Conservation (phyloP, 768 basidiomycete genomes). For the Polyporus arcularius region DNA sequence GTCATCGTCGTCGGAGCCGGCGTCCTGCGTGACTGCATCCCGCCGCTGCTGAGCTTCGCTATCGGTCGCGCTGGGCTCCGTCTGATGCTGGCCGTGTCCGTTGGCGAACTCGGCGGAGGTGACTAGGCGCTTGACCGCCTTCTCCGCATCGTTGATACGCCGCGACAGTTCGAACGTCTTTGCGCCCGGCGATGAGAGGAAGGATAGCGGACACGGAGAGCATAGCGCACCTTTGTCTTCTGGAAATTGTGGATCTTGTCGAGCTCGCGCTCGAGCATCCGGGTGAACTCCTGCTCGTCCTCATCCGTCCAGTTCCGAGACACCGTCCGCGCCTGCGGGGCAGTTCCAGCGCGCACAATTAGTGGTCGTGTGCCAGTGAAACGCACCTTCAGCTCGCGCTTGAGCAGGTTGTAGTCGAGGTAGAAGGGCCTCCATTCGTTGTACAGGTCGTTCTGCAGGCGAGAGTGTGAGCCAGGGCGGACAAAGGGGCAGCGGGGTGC, state of each 20-base stretch:
- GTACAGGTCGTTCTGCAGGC: conserved; percentile 73
- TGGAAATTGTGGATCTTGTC: conserved; percentile 96
- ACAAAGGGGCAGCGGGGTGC: conserved; percentile 20
- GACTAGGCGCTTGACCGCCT: conserved; percentile 78
- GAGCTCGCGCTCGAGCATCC: conserved; percentile 79
- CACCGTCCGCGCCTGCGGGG: conserved; percentile 50
- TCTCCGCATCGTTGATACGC: conserved; percentile 82
- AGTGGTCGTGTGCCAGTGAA: conserved; percentile 13
- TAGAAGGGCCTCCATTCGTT: conserved; percentile 91
- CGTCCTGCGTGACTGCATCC: conserved; percentile 55
- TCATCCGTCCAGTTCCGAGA: conserved; percentile 65
- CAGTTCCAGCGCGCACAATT: not conserved
- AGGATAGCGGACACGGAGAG: not conserved
- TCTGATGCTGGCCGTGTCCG: conserved; percentile 14
- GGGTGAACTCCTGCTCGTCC: conserved; percentile 83
- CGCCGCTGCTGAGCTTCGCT: conserved; percentile 56
- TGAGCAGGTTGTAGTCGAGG: conserved; percentile 85
- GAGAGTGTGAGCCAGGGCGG: not conserved
- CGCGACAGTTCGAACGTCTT: conserved; percentile 81
- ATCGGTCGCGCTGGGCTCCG: conserved; percentile 36
- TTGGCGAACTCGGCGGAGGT: conserved; percentile 44
- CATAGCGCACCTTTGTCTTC: conserved; percentile 66
- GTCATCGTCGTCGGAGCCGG: conserved; percentile 63
- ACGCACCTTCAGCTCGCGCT: conserved; percentile 84
- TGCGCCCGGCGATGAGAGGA: not conserved